These are phyloP conservation scores for Sorghum bicolor DNA, from an alignment of 176 grass and related monocot genomes.

Conservation along the genomic window Sorghum_bicolor_NCBIv3 NC_012872.2:555501-556000, in stretches of 20 bases:
- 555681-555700: slow-evolving; percentile 89
- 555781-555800: slow-evolving; percentile 84
- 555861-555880: slow-evolving; percentile 58
- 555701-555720: slow-evolving; percentile 91
- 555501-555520: background rate
- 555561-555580: background rate
- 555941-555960: slow-evolving; percentile 14
- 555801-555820: slow-evolving; percentile 72
- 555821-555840: slow-evolving; percentile 61
- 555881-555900: slow-evolving; percentile 85
- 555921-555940: slow-evolving; percentile 37
- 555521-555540: background rate
- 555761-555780: slow-evolving; percentile 90
- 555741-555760: slow-evolving; percentile 51
- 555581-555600: background rate
- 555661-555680: slow-evolving; percentile 76
- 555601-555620: background rate
- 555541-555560: background rate
- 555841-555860: slow-evolving; percentile 47
- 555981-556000: slow-evolving; percentile 61
- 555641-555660: slow-evolving; percentile 82
- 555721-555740: slow-evolving; percentile 43
- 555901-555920: slow-evolving; percentile 76
- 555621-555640: slow-evolving; percentile 87
- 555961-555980: slow-evolving; percentile 36